These are phyloP conservation scores for Acanthamoeba rhysodes DNA, from an alignment of 208 protist genomes.

Conservation along the genomic window DNA sequence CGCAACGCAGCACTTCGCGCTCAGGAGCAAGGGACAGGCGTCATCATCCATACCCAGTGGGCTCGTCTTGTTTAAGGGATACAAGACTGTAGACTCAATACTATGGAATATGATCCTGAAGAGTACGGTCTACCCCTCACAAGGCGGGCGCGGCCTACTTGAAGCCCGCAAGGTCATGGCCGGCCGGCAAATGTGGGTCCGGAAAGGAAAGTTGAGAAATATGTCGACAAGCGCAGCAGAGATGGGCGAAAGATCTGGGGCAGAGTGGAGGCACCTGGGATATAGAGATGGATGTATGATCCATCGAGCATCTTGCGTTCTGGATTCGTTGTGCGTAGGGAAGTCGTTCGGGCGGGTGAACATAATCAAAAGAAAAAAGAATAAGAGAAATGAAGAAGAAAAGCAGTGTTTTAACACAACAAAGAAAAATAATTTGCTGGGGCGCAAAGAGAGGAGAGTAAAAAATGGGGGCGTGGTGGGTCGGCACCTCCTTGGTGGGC, in stretches of 20 bases:
- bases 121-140: slow-evolving; percentile 67
- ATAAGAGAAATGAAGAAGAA: neutral
- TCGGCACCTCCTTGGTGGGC: neutral
- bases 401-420: neutral
- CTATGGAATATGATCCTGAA: slow-evolving; percentile 78
- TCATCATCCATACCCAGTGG: slow-evolving; percentile 76
- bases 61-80: slow-evolving; percentile 76
- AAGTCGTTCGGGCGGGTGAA: neutral
- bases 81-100: slow-evolving; percentile 74
- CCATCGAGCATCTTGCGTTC: neutral
- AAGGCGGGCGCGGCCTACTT: neutral
- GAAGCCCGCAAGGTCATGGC: neutral
- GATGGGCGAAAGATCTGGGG: neutral
- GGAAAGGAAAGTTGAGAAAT: neutral
- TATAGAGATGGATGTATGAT: neutral
- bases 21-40: slow-evolving; percentile 70
- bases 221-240: neutral
- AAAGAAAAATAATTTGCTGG: neutral
- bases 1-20: slow-evolving; percentile 71
- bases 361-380: neutral
- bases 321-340: neutral
- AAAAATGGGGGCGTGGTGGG: neutral
- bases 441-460: too few species aligned
- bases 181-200: neutral
- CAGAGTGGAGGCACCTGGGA: neutral